Percentiles rank a stretch among this genome's conserved stretches.
Conservation (phyloP, 331 rosid species). For the Quercus lobata region DNA sequence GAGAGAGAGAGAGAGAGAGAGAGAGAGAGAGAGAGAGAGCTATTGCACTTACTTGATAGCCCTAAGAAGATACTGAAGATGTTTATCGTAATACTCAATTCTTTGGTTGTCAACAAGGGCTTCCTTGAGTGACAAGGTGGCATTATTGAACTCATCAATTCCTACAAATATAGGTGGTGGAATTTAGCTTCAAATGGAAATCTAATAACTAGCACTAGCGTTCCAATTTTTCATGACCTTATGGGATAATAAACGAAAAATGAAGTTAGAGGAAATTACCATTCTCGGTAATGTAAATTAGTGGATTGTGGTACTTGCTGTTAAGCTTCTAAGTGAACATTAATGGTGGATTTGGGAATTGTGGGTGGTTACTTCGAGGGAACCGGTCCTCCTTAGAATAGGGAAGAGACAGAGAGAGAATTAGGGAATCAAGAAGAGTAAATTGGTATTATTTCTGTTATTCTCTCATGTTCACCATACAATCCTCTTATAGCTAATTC, state of each 20-base stretch:
- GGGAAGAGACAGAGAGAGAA: too few relatives aligned
- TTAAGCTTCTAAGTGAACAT: too few relatives aligned
- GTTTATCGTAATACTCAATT: slow-evolving; percentile 28
- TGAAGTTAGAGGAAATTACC: slow-evolving; percentile 25
- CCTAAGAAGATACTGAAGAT: slow-evolving; percentile 23
- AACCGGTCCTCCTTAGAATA: too few relatives aligned
- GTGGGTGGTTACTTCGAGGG: too few relatives aligned
- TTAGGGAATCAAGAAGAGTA: too few relatives aligned
- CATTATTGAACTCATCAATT: slow-evolving; percentile 43
- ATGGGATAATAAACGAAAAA: neutral
- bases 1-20: too few relatives aligned
- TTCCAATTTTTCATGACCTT: neutral
- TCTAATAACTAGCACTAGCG: neutral
- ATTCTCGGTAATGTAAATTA: slow-evolving; percentile 43
- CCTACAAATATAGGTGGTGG: slow-evolving; percentile 21
- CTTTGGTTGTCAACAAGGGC: slow-evolving; percentile 32
- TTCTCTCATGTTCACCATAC: too few relatives aligned
- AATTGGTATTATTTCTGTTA: too few relatives aligned
- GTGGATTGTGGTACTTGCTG: too few relatives aligned
- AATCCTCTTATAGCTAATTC: too few relatives aligned
- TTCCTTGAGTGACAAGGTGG: slow-evolving; percentile 21
- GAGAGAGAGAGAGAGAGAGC: too few relatives aligned
- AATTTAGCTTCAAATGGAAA: neutral
- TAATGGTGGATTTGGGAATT: too few relatives aligned
- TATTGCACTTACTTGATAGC: slow-evolving; percentile 33